phyloP scores from a whole-genome alignment of 163 green algal species.

The Prototheca stagnorum region DNA sequence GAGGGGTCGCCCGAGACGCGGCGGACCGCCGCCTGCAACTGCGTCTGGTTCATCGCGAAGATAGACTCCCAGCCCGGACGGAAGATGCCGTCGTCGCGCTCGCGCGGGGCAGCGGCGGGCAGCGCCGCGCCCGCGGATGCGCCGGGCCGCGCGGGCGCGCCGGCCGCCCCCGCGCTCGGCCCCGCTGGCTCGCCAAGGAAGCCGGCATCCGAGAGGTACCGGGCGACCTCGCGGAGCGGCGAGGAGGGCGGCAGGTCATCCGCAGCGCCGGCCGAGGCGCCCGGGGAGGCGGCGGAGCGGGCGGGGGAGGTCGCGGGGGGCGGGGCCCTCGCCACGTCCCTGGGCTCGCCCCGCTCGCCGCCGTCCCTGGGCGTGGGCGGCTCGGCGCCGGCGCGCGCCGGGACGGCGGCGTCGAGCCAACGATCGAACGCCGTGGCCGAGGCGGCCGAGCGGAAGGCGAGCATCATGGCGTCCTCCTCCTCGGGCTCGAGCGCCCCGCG shows the following conservation, averaged over 20 bases:
- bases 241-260: neutral
- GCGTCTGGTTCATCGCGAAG: slow-evolving; percentile 95
- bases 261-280: too few relatives aligned
- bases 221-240: neutral
- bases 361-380: neutral
- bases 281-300: neutral
- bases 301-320: neutral
- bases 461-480: slow-evolving; percentile 80
- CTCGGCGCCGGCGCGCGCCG: neutral
- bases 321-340: neutral
- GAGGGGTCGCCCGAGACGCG: slow-evolving; percentile 63
- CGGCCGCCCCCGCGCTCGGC: slow-evolving; percentile 30
- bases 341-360: neutral
- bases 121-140: slow-evolving; percentile 11
- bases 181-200: slow-evolving; percentile 34
- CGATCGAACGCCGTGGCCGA: slow-evolving; percentile 87
- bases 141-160: slow-evolving; percentile 3
- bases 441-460: slow-evolving; percentile 59
- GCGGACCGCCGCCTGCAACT: slow-evolving; percentile 71
- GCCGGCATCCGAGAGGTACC: slow-evolving; percentile 8
- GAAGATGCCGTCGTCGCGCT: slow-evolving; percentile 22
- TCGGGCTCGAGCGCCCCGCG: slow-evolving; percentile 49
- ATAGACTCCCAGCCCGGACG: slow-evolving; percentile 88
- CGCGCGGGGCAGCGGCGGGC: neutral
- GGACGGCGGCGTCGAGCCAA: slow-evolving; percentile 57